Evolutionary conservation across 2,329 filamentous ascomycete genomes (phyloP).

Genomic region (Alternaria angustiovoidea): DNA sequence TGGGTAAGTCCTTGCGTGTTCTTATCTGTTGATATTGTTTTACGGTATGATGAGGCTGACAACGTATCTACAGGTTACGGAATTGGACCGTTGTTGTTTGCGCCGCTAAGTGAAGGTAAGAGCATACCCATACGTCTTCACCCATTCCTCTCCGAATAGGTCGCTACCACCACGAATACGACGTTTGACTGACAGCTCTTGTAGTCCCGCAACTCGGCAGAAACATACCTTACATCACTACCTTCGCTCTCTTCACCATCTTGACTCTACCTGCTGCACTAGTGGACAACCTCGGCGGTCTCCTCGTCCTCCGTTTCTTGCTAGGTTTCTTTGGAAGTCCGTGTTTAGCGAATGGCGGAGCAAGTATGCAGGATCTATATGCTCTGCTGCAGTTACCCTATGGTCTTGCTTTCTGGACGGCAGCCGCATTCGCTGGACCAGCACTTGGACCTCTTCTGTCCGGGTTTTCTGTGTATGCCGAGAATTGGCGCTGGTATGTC

Average conservation of each 20-base stretch:
- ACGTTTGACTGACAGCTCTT: background rate
- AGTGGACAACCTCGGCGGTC: slow-evolving; percentile 67
- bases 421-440: slow-evolving; percentile 66
- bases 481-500: slow-evolving; percentile 74
- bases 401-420: slow-evolving; percentile 54
- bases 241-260: slow-evolving; percentile 73
- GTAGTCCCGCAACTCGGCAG: slow-evolving; percentile 59
- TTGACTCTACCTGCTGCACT: slow-evolving; percentile 71
- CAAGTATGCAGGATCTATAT: slow-evolving; percentile 51
- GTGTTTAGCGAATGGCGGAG: slow-evolving; percentile 51
- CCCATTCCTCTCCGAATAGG: accelerated
- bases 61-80: slow-evolving; percentile 57
- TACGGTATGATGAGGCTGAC: background rate
- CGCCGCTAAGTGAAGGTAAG: slow-evolving; percentile 66
- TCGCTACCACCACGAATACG: background rate
- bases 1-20: slow-evolving; percentile 32
- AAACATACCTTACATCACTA: slow-evolving; percentile 72
- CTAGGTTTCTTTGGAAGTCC: slow-evolving; percentile 52
- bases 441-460: slow-evolving; percentile 71
- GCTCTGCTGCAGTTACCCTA: slow-evolving; percentile 55
- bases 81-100: slow-evolving; percentile 70
- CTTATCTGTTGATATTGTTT: background rate
- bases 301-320: slow-evolving; percentile 63
- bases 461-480: slow-evolving; percentile 74
- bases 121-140: too few species aligned